Conservation (phyloP, 1,139 yeast species). For the Yamadazyma friedrichii region DNA sequence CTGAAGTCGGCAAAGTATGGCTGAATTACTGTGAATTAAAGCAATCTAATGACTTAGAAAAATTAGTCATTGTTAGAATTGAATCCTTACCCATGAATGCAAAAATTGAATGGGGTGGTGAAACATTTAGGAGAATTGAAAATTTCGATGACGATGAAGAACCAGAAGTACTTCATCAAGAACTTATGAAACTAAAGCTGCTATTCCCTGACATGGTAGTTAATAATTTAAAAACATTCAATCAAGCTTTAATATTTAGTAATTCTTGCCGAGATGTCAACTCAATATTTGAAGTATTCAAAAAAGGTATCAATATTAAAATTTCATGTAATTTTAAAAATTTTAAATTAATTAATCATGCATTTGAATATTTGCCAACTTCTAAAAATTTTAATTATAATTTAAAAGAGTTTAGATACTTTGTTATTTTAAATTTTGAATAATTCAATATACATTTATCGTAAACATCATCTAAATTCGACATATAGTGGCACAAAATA, state of each 20-base stretch:
- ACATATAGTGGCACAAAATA: background rate
- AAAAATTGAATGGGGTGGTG: slow-evolving; percentile 76
- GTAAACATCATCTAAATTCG: too few relatives aligned
- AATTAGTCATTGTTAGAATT: slow-evolving; percentile 57
- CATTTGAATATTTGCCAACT: slow-evolving; percentile 29
- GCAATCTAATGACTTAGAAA: slow-evolving; percentile 13
- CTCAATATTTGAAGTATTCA: slow-evolving; percentile 9
- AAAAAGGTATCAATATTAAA: slow-evolving; percentile 4
- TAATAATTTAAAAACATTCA: slow-evolving; percentile 7
- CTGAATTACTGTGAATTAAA: slow-evolving; percentile 22
- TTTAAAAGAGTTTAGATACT: slow-evolving; percentile 21
- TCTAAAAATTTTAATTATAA: slow-evolving; percentile 18
- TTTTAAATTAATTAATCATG: background rate
- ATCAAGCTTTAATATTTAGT: slow-evolving; percentile 10
- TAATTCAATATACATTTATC: background rate
- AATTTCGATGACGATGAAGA: slow-evolving; percentile 30
- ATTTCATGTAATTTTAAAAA: slow-evolving; percentile 10
- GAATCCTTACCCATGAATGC: slow-evolving; percentile 68
- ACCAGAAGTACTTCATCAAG: background rate
- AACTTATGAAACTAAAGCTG: slow-evolving; percentile 15
- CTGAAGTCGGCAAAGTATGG: slow-evolving; percentile 40
- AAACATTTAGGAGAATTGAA: slow-evolving; percentile 38
- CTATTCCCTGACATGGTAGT: background rate
- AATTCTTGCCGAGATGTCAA: slow-evolving; percentile 12
- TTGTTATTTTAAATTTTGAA: slow-evolving; percentile 23